A percentile compares a stretch with the other conserved stretches of the same genome.
These are phyloP conservation scores for Vicia villosa DNA, from an alignment of 306 rosid species.

Conservation along the genomic window DNA sequence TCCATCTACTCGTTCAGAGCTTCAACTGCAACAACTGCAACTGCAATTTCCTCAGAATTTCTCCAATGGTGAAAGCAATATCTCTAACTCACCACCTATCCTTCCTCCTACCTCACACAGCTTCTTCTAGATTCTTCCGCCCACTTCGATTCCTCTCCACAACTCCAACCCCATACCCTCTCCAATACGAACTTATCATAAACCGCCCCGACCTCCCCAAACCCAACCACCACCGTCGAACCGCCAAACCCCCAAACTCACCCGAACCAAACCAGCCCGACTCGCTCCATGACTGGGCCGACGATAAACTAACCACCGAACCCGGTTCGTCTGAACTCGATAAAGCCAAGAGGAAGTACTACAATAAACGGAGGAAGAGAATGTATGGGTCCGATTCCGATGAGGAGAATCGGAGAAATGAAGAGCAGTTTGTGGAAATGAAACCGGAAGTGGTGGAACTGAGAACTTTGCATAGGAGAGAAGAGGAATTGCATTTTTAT, in stretches of 20 bases:
- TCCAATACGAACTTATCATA: slow-evolving; percentile 83
- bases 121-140: neutral
- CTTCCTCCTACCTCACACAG: slow-evolving; percentile 10
- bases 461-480: slow-evolving; percentile 67
- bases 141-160: slow-evolving; percentile 43
- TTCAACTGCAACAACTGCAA: neutral
- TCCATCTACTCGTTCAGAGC: neutral
- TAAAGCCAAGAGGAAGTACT: slow-evolving; percentile 81
- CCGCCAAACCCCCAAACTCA: slow-evolving; percentile 37
- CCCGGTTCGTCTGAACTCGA: slow-evolving; percentile 54
- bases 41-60: neutral
- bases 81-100: slow-evolving; percentile 11
- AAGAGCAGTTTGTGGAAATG: slow-evolving; percentile 66
- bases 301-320: slow-evolving; percentile 54
- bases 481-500: slow-evolving; percentile 80
- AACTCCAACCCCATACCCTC: slow-evolving; percentile 68
- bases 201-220: slow-evolving; percentile 53
- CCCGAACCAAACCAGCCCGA: slow-evolving; percentile 51
- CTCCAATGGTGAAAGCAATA: slow-evolving; percentile 11
- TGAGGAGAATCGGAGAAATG: slow-evolving; percentile 46
- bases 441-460: slow-evolving; percentile 84
- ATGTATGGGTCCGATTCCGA: slow-evolving; percentile 89
- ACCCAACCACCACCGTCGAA: slow-evolving; percentile 39
- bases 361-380: slow-evolving; percentile 73
- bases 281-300: slow-evolving; percentile 63